Evolutionary conservation across 2,329 filamentous ascomycete genomes (phyloP), one percentile per base, ranked within the genome.

Genomic region (Stachybotrys echinatus): DNA sequence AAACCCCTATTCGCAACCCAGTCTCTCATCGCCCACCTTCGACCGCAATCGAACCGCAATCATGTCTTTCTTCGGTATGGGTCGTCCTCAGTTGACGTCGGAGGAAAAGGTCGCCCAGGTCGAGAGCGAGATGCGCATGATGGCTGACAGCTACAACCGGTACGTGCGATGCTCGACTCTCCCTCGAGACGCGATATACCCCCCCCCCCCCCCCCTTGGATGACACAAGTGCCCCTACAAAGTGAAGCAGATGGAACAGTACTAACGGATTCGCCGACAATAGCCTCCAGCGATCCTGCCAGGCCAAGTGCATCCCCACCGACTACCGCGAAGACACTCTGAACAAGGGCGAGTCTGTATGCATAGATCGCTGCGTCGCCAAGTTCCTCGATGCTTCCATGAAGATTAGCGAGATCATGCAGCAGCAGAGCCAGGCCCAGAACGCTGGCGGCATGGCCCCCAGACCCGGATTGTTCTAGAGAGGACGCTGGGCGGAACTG

Each of bases 371-470:
- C 65, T 99, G 95, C 75, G 89, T 95, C 51, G 82, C 88, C 66
- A 99, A 99, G 78, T 99, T 97, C 79, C 96, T 99, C 75, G 92
- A 97, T 62, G 92, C 96, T 65, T 95, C 96, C 71, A 85, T 96
- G 78, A 97, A 96, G 79, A 89, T 97, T 52, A 92, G 88, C 64
- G 92, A 97, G 75, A 89, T 95, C 75, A 91, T 97, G 84, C 91
- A 96, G 74, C 84, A 86, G 57, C 88, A 95, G 72, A 89, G 88
- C 45, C 81, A 84, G 64, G 79, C 81, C 23, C 44, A 61, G 48
- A 48, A 52, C 17, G 77, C 74, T 34, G 73, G 72, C 42, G 77
- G 74, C 42, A 14, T 14, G 27, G 14, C 27, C 10, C 10, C 27
- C 27, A 34, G 27, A 14, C 27, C 27, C 10, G 79, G 77, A 22